phyloP scores from a whole-genome alignment of 345 rosid species.

The rapeseed (Brassica napus) region DNA sequence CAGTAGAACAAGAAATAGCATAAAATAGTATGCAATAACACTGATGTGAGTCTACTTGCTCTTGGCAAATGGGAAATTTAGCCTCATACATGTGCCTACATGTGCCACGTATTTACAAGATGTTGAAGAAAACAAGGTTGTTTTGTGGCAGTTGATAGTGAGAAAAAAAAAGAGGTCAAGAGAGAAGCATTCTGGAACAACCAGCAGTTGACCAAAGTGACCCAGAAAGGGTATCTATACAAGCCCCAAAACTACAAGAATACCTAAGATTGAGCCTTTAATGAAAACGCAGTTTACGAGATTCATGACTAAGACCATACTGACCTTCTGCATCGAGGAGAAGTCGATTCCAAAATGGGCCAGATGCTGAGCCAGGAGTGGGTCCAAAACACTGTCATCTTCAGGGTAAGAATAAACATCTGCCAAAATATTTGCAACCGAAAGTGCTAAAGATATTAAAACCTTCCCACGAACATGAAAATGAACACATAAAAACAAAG shows the following conservation, averaged over 20 bases:
- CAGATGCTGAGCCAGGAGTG: conserved; percentile 87
- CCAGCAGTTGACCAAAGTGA: not conserved
- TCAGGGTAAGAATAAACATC: conserved; percentile 97
- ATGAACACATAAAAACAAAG: not conserved
- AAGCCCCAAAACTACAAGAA: not conserved
- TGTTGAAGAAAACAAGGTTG: not conserved
- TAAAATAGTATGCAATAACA: conserved; percentile 7
- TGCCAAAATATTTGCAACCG: conserved; percentile 62
- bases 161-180: not conserved
- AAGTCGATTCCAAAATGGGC: conserved; percentile 97
- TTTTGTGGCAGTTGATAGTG: not conserved
- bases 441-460: conserved; percentile 41
- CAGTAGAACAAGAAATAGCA: too few relatives aligned
- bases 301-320: conserved; percentile 24
- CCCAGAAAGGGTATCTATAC: not conserved
- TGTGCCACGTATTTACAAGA: conserved; percentile 8
- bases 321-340: conserved; percentile 90
- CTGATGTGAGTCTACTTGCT: conserved; percentile 15
- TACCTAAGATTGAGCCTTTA: conserved; percentile 6
- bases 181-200: conserved; percentile 4
- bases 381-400: conserved; percentile 90
- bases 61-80: conserved; percentile 1
- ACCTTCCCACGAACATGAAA: conserved; percentile 11
- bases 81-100: conserved; percentile 2
- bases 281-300: not conserved